A percentile compares a stretch with the other conserved stretches of the same genome.
phyloP scores from a whole-genome alignment of 1,284 basidiomycete genomes.

The Spongiforma sp. region DNA sequence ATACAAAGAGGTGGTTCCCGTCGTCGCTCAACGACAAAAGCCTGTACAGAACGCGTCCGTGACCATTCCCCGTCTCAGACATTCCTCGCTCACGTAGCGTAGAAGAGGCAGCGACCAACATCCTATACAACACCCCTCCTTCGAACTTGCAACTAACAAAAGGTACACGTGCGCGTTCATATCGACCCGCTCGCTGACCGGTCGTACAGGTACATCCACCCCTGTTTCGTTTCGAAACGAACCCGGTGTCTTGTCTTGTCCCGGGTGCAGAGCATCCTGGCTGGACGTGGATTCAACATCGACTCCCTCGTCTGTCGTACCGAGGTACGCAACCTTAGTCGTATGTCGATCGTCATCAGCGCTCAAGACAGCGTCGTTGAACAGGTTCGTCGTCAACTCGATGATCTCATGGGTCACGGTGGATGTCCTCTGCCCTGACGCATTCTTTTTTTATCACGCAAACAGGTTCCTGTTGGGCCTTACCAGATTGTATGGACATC shows the following conservation, averaged over 20 bases:
- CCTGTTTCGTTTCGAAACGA: conserved; percentile 99
- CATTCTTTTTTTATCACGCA: neutral
- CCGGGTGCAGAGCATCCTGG: too few relatives aligned
- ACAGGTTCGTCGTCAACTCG: conserved; percentile 92
- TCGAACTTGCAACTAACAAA: too few relatives aligned
- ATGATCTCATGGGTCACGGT: conserved; percentile 92
- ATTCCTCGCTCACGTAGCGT: too few relatives aligned
- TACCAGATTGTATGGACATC: too few relatives aligned
- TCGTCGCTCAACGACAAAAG: conserved; percentile 95
- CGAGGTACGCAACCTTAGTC: conserved; percentile 95
- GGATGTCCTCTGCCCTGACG: conserved; percentile 14
- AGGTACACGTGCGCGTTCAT: conserved; percentile 49
- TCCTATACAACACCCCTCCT: too few relatives aligned
- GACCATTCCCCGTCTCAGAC: too few relatives aligned
- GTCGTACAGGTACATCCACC: conserved; percentile 86
- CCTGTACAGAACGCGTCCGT: too few relatives aligned
- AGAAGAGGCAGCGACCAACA: too few relatives aligned
- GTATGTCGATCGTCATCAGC: conserved; percentile 98
- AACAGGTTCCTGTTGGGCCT: conserved; percentile 97
- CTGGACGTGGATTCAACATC: conserved; percentile 97
- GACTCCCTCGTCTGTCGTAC: conserved; percentile 99
- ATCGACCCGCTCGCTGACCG: neutral
- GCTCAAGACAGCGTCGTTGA: conserved; percentile 99
- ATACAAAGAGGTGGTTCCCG: conserved; percentile 22
- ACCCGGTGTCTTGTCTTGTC: conserved; percentile 97